Evolutionary conservation across 768 basidiomycete genomes (phyloP).

Genomic region (Glaciozyma martinii): DNA sequence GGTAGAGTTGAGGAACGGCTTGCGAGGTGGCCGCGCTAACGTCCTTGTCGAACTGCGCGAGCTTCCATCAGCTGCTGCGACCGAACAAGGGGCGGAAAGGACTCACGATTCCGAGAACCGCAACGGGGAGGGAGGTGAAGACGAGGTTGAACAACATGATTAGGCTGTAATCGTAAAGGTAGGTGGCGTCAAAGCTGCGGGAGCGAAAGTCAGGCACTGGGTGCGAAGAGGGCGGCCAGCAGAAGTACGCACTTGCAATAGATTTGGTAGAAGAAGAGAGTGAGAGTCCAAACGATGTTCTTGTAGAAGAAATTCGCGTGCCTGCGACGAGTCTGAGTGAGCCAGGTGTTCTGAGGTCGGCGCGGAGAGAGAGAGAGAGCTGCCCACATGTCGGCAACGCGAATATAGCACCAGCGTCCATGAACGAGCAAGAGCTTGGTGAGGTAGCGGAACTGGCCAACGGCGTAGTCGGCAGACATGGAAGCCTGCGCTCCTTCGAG

Average conservation of each 20-base stretch:
- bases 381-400: conserved; percentile 75
- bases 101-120: conserved; percentile 68
- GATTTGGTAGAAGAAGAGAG: conserved; percentile 87
- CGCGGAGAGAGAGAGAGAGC: not conserved
- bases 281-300: conserved; percentile 58
- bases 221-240: not conserved
- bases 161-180: conserved; percentile 51
- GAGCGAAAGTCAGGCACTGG: not conserved
- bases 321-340: conserved; percentile 7
- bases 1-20: conserved; percentile 90
- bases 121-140: conserved; percentile 90
- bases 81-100: not conserved
- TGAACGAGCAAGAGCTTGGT: conserved; percentile 87
- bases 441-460: conserved; percentile 88
- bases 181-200: conserved; percentile 79
- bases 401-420: conserved; percentile 93
- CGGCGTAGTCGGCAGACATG: conserved; percentile 98
- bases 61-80: conserved; percentile 12
- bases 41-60: conserved; percentile 84
- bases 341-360: not conserved
- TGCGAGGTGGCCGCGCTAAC: conserved; percentile 78
- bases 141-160: conserved; percentile 64
- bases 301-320: conserved; percentile 98
- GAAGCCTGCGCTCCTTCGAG: conserved; percentile 96
- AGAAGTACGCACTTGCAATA: conserved; percentile 63